Conservation (phyloP, 2,329 filamentous ascomycete genomes). For the Cercospora sp. region DNA sequence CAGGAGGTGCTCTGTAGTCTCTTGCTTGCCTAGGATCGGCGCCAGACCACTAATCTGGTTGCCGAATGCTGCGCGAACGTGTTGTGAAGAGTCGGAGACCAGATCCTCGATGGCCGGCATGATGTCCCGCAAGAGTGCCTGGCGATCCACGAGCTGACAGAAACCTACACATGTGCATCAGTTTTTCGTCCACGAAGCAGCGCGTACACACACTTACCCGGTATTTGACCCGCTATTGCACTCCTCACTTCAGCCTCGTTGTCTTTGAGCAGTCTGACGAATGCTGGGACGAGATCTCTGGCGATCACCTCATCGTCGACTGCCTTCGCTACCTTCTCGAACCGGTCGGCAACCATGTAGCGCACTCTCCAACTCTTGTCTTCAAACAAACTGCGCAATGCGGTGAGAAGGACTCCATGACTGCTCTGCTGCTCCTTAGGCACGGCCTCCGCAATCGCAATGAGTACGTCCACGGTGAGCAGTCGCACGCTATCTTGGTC, state of each 20-base stretch:
- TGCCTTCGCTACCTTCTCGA: constrained; percentile 99
- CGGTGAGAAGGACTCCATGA: constrained; percentile 87
- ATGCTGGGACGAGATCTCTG: constrained; percentile 90
- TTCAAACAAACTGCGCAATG: constrained; percentile 89
- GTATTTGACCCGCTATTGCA: constrained; percentile 95
- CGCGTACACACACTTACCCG: constrained; percentile 53
- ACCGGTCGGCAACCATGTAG: constrained; percentile 98
- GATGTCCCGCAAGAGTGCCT: constrained; percentile 87
- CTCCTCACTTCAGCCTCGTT: constrained; percentile 97
- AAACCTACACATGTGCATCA: constrained; percentile 63
- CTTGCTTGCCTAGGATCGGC: constrained; percentile 95
- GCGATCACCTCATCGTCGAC: constrained; percentile 96
- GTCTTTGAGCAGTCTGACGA: constrained; percentile 96
- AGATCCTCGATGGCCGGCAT: constrained; percentile 96
- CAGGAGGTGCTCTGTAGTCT: constrained; percentile 95
- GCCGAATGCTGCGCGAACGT: constrained; percentile 90
- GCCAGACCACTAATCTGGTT: constrained; percentile 96
- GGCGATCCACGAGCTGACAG: constrained; percentile 83
- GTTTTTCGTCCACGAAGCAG: constrained; percentile 11
- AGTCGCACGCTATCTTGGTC: constrained; percentile 97
- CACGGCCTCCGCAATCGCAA: constrained; percentile 93
- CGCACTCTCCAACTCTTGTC: constrained; percentile 99
- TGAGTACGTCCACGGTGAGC: constrained; percentile 92
- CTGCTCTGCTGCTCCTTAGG: constrained; percentile 98
- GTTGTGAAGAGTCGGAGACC: constrained; percentile 92